Evolutionary conservation across 2,329 filamentous ascomycete species (phyloP).

Genomic region (Harringtonia lauricola): DNA sequence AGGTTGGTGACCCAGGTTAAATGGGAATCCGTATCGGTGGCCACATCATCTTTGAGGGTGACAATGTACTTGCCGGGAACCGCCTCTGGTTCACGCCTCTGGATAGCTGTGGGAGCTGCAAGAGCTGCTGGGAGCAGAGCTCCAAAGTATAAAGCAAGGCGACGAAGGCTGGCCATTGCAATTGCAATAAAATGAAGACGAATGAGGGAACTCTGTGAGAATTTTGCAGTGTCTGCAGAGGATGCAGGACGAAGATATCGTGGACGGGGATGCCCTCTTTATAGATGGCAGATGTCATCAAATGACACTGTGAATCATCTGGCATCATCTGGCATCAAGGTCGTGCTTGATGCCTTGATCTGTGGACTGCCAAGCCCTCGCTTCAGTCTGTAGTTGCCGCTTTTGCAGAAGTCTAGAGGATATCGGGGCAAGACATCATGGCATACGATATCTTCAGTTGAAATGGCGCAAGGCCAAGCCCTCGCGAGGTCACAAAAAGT

Average conservation of each 20-base stretch:
- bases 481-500: not conserved
- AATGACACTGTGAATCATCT: too few species aligned
- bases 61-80: constrained; percentile 4
- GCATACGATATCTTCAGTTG: not conserved
- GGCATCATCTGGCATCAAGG: too few species aligned
- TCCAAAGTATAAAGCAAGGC: constrained; percentile 2
- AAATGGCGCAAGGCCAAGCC: not conserved
- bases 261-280: too few species aligned
- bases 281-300: too few species aligned
- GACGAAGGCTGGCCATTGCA: constrained; percentile 1
- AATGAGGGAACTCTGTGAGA: too few species aligned
- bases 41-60: constrained; percentile 1
- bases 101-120: not conserved
- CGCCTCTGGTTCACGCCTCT: not conserved
- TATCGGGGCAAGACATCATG: not conserved
- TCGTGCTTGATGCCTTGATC: too few species aligned
- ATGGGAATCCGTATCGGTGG: constrained; percentile 13
- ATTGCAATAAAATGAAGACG: not conserved
- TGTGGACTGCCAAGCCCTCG: too few species aligned
- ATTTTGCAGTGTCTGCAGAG: too few species aligned
- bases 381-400: too few species aligned
- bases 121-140: constrained; percentile 1
- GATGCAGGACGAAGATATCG: too few species aligned
- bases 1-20: constrained; percentile 21
- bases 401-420: too few species aligned